A percentile compares a stretch with the other conserved stretches of the same genome.
Conservation (phyloP, 768 basidiomycete species). For the Lyophyllum shimeji region DNA sequence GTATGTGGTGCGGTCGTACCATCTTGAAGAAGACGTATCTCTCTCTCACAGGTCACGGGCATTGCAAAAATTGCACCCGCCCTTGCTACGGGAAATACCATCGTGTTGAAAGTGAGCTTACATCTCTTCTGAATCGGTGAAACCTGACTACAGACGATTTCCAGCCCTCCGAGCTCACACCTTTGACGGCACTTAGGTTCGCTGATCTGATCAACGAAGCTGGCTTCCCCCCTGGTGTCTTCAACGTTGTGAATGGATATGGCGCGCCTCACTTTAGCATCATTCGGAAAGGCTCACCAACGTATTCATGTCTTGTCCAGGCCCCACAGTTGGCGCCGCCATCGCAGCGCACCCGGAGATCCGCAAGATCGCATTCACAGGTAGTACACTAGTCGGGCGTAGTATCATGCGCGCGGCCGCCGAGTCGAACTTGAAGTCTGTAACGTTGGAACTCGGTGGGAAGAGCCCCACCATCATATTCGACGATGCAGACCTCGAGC, state of each 20-base stretch:
- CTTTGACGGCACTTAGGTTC: slow-evolving; percentile 62
- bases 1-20: no score
- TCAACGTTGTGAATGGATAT: slow-evolving; percentile 49
- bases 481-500: slow-evolving; percentile 61
- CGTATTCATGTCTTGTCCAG: slow-evolving; percentile 27
- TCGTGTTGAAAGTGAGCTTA: slow-evolving; percentile 57
- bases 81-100: slow-evolving; percentile 76
- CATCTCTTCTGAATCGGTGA: neutral
- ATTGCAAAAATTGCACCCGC: slow-evolving; percentile 31
- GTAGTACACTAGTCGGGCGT: slow-evolving; percentile 71
- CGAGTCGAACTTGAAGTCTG: slow-evolving; percentile 74
- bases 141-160: neutral
- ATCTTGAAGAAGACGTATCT: no score
- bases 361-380: slow-evolving; percentile 52
- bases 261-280: neutral
- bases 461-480: slow-evolving; percentile 68
- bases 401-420: slow-evolving; percentile 74
- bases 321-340: slow-evolving; percentile 65
- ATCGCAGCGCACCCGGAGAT: slow-evolving; percentile 70
- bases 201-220: slow-evolving; percentile 62
- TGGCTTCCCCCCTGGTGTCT: slow-evolving; percentile 75
- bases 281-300: neutral
- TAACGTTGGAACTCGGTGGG: slow-evolving; percentile 76
- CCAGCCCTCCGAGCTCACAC: slow-evolving; percentile 77
- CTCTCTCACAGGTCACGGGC: neutral